Base-by-base conservation (phyloP, 2,329 filamentous ascomycete genomes). In the Claviceps humidiphila region DNA sequence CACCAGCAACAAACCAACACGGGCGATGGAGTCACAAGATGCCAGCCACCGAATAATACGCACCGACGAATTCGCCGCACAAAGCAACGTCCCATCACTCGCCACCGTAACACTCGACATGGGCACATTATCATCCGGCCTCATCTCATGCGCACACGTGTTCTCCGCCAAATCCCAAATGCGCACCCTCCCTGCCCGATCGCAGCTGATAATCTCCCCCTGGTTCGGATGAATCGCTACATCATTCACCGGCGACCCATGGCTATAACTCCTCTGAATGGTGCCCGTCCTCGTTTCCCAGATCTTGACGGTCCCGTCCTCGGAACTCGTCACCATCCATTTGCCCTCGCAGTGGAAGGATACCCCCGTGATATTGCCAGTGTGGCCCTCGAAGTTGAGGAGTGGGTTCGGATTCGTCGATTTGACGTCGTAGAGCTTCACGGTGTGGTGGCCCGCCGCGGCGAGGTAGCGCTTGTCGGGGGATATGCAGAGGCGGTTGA, bases 141-240 rank as follows among this genome's bases (percentile, higher is more conserved):
- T 94, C 57, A 98, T 77, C 70, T 97, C 88, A 67, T 97, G 91
- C 0, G 87, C 90, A 74, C 93, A 98, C 62, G 89, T 94, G 66
- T 96, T 97, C 76, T 97, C 90, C 8, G 89, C 89, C 53, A 98
- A 70, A 64, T 98, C 93, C 93, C 93, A 98, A 57, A 98, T 87
- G 42, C 91, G 78, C 55, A 98, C 89, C 66, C 89, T 95, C 47
- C 93, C 93, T 47, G 86, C 84, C 38, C 91, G 82, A 66, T 98
- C 93, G 66, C 91, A 96, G 66, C 88, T 95, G 63, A 98, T 95
- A 56, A 98, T 85, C 72, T 98, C 93, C 55, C 91, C 93, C 72
- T 98, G 93, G 65, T 98, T 98, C 0, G 93, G 93, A 67, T 98
- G 93, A 53, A 98, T 98, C n/a, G 97, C 93, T 8, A 98, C 93